Evolutionary conservation across 1,139 yeast genomes (phyloP).

Genomic region (Geotrichum bryndzae): DNA sequence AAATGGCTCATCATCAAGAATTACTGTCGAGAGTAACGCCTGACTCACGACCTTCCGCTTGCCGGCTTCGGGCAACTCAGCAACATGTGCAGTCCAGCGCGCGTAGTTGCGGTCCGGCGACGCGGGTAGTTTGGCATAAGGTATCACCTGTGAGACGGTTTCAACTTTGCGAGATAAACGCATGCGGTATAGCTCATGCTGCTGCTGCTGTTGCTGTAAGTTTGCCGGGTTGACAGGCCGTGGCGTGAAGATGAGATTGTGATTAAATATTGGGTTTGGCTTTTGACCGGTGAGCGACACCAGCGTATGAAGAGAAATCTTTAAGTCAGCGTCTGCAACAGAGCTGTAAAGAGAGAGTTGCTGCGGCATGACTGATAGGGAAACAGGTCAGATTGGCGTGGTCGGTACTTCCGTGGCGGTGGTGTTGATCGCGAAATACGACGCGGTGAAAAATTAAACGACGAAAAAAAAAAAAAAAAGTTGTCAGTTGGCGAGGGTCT

Average conservation of each 20-base stretch:
- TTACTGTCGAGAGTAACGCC: constrained; percentile 61
- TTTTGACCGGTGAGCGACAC: constrained; percentile 36
- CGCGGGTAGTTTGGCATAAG: not conserved
- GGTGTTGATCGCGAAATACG: not conserved
- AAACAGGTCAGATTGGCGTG: not conserved
- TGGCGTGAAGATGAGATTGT: constrained; percentile 34
- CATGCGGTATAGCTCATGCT: constrained; percentile 36
- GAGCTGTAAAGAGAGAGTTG: constrained; percentile 34
- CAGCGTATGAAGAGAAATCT: constrained; percentile 33
- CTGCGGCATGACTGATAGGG: constrained; percentile 31
- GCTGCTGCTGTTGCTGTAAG: constrained; percentile 12
- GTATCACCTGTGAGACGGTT: not conserved
- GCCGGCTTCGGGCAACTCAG: constrained; percentile 87
- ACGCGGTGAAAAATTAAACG: not conserved
- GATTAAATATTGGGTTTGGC: constrained; percentile 28
- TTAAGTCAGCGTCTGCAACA: constrained; percentile 30
- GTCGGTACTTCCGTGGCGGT: not conserved
- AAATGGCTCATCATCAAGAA: constrained; percentile 37
- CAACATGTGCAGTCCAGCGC: constrained; percentile 59
- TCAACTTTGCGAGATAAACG: constrained; percentile 20
- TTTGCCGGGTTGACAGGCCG: not conserved
- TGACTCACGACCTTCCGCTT: constrained; percentile 61
- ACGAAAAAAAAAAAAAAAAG: not conserved
- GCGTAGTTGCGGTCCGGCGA: not conserved
- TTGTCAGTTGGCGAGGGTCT: too few relatives aligned